Base-by-base conservation (phyloP, 768 basidiomycete species). In the Mrakia blollopis region DNA sequence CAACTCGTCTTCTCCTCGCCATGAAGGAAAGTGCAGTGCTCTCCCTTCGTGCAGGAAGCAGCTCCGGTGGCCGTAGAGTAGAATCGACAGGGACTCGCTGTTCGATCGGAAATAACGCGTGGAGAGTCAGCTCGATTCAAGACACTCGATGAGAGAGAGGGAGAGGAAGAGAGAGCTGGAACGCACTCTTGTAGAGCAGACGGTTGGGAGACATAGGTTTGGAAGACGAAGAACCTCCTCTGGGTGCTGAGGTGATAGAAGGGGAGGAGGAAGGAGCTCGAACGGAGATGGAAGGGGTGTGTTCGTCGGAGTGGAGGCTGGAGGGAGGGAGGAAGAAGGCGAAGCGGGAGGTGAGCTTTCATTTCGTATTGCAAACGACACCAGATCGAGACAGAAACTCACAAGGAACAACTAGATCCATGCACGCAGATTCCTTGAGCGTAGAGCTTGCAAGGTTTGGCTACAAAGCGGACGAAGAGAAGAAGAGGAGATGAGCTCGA, bases 21-120 rank as follows among this genome's bases (percentile, higher is more conserved):
- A 30, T 73, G 72, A 23, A 73, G 61, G 61, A 73, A 73, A 0
- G 72, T 61, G 44, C 72, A 73, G 61, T 60, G 35, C 57, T 41
- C 72, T 25, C 72, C 72, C 61, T 73, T 73, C 23, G 72, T 73
- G 72, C 72, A 73, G n/a, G 72, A 44, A 16, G 57, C 60, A 8
- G 72, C 37, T 28, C 72, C 72, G 39, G 60, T 28, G 14, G 61
- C 30, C 16, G 37, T 21, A n/a, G 32, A 62, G 41, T 73, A 73
- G 30, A 63, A 63, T 3, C 62, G 62, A 18, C 62, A 63, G 30
- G 62, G 62, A 37, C 62, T 63, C 62, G 62, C 62, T 63, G 57
- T 50, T 50, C 39, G 39, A 6, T 41, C 50, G 50, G 3, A 57
- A 28, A 35, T 2, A 21, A 63, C 62, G 35, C 62, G 62, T 21